phyloP scores from a whole-genome alignment of 208 protist genomes.

The Trichomonas gallinae region DNA sequence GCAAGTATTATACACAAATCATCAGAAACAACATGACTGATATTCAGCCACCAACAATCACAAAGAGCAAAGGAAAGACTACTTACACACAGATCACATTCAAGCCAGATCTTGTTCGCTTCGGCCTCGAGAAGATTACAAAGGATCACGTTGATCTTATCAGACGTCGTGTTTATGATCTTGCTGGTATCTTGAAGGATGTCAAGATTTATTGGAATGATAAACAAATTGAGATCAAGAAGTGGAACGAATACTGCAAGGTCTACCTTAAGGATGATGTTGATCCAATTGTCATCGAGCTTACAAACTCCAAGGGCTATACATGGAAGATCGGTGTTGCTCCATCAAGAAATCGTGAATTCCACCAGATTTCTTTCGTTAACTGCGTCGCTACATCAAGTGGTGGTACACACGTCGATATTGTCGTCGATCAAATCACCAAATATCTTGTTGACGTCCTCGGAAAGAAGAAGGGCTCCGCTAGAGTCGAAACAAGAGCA shows the following conservation, averaged over 20 bases:
- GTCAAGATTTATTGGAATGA: constrained; percentile 87
- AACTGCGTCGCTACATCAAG: constrained; percentile 95
- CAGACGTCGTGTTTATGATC: constrained; percentile 88
- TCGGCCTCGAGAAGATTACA: constrained; percentile 78
- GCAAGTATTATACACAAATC: constrained; percentile 54
- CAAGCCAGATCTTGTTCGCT: constrained; percentile 84
- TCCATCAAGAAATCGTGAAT: constrained; percentile 56
- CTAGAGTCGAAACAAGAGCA: background rate
- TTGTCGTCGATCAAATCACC: constrained; percentile 78
- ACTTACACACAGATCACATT: constrained; percentile 92
- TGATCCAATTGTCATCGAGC: constrained; percentile 40
- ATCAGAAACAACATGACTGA: constrained; percentile 88
- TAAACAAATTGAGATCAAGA: constrained; percentile 55
- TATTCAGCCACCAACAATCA: constrained; percentile 67
- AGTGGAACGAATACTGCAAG: constrained; percentile 90
- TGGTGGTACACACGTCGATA: constrained; percentile 95
- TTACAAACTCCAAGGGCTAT: constrained; percentile 43
- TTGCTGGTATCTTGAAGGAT: constrained; percentile 71
- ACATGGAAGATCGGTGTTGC: constrained; percentile 89
- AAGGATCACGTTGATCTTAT: constrained; percentile 87
- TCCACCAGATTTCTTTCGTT: constrained; percentile 97
- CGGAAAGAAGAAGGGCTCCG: background rate
- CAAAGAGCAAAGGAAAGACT: background rate
- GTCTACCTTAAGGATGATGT: constrained; percentile 63
- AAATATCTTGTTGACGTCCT: background rate